phyloP scores from a whole-genome alignment of 1,284 basidiomycete genomes.

The Puccinia novopanici region DNA sequence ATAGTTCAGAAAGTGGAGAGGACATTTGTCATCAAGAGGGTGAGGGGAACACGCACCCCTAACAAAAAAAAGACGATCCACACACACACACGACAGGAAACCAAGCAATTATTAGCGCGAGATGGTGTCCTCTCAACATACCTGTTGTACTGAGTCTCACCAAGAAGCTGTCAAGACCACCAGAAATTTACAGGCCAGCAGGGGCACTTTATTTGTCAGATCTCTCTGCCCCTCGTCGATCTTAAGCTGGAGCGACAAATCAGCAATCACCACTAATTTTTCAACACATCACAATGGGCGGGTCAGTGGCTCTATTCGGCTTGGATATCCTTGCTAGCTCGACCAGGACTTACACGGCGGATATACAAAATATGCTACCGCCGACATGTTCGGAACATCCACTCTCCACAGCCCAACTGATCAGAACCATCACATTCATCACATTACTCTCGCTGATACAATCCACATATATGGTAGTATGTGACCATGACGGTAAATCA shows the following conservation, averaged over 20 bases:
- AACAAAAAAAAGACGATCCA: not conserved
- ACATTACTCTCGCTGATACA: too few species aligned
- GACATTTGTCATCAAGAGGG: too few species aligned
- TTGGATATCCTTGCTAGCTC: too few species aligned
- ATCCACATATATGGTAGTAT: too few species aligned
- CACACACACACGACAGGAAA: too few species aligned
- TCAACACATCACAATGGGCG: too few species aligned
- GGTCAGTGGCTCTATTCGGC: too few species aligned
- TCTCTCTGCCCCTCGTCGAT: conserved; percentile 31
- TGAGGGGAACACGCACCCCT: conserved; percentile 8
- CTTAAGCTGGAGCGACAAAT: conserved; percentile 35
- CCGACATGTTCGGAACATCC: conserved; percentile 37
- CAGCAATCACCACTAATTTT: conserved; percentile 37
- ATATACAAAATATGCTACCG: conserved; percentile 38
- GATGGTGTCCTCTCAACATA: too few species aligned
- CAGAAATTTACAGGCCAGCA: conserved; percentile 34
- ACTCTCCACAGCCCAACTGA: conserved; percentile 37
- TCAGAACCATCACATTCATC: too few species aligned
- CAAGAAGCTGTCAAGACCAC: conserved; percentile 39
- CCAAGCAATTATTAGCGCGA: not conserved
- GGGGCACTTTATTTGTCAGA: conserved; percentile 28
- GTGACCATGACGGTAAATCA: too few species aligned
- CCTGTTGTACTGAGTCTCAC: too few species aligned
- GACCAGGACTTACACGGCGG: conserved; percentile 28
- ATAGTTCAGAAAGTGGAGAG: too few species aligned